These are phyloP conservation scores for Kluyveromyces siamensis DNA, from an alignment of 805 yeast species.

Conservation along the genomic window DNA sequence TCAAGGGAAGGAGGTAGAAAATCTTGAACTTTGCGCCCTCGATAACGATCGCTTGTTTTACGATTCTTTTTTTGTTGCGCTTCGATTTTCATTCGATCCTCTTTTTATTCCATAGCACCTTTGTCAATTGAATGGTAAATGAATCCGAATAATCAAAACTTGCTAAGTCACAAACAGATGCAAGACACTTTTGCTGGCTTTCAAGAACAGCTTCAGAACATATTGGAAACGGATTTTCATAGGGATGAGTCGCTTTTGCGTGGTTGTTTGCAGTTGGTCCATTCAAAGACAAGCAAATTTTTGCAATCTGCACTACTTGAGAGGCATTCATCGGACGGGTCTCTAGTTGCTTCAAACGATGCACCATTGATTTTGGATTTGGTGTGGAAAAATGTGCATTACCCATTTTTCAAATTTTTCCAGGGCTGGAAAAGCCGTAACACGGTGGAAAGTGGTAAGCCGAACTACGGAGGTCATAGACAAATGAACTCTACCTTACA, in stretches of 20 bases:
- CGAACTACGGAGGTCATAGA: conserved; percentile 5
- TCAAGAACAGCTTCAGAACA: neutral
- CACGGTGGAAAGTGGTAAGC: conserved; percentile 4
- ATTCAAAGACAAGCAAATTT: conserved; percentile 18
- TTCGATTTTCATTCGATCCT: neutral
- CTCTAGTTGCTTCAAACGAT: neutral
- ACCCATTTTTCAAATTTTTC: conserved; percentile 8
- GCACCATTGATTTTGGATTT: conserved; percentile 32
- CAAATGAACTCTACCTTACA: conserved; percentile 7
- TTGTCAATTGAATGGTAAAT: neutral
- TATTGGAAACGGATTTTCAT: conserved; percentile 10
- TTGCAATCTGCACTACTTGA: conserved; percentile 7
- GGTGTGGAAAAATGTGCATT: conserved; percentile 8
- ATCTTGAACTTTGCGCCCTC: neutral
- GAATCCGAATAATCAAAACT: neutral
- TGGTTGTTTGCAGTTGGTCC: conserved; percentile 22
- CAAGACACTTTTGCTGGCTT: neutral
- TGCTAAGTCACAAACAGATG: neutral
- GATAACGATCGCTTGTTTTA: neutral
- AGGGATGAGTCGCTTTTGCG: conserved; percentile 18
- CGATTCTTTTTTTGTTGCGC: neutral
- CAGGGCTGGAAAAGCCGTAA: conserved; percentile 6
- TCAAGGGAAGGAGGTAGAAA: neutral
- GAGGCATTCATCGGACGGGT: neutral
- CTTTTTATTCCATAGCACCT: neutral